Evolutionary conservation across 805 yeast genomes (phyloP).

Genomic region (Candida alai): DNA sequence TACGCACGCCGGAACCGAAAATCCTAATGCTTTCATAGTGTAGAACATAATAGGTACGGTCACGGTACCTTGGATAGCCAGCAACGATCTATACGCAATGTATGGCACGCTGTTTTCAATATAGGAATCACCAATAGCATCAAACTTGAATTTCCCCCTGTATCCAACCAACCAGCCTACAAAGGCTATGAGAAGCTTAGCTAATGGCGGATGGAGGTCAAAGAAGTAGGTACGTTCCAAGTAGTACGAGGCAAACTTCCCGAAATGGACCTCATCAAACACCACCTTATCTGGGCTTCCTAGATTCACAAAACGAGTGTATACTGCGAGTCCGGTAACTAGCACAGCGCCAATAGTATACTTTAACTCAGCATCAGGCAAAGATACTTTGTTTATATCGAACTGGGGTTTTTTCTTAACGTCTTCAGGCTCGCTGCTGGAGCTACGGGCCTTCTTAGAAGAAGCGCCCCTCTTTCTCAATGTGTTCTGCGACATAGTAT

Average conservation of each 20-base stretch:
- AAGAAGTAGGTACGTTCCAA: constrained; percentile 88
- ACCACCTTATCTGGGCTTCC: constrained; percentile 72
- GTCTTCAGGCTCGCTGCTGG: too few species aligned
- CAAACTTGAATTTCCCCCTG: constrained; percentile 89
- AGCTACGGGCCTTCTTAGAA: too few species aligned
- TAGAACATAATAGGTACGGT: constrained; percentile 81
- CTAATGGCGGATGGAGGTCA: constrained; percentile 98
- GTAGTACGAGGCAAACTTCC: constrained; percentile 82
- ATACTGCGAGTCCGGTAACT: constrained; percentile 42
- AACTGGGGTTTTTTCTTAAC: too few species aligned
- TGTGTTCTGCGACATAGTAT: too few species aligned
- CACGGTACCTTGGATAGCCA: constrained; percentile 76
- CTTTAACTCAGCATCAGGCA: constrained; percentile 25
- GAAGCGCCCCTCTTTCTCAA: too few species aligned
- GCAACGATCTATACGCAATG: constrained; percentile 72
- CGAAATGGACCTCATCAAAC: constrained; percentile 85
- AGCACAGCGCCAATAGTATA: constrained; percentile 32
- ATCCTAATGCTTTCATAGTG: constrained; percentile 82
- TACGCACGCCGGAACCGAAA: constrained; percentile 73
- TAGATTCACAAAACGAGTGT: constrained; percentile 58
- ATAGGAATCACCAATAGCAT: constrained; percentile 81
- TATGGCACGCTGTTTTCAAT: constrained; percentile 79
- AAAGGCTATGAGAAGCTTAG: constrained; percentile 84
- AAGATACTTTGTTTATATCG: too few species aligned
- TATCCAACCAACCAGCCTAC: constrained; percentile 89